These are phyloP conservation scores for Hyphopichia burtonii DNA, from an alignment of 1,139 yeast genomes.

Conservation along the genomic window DNA sequence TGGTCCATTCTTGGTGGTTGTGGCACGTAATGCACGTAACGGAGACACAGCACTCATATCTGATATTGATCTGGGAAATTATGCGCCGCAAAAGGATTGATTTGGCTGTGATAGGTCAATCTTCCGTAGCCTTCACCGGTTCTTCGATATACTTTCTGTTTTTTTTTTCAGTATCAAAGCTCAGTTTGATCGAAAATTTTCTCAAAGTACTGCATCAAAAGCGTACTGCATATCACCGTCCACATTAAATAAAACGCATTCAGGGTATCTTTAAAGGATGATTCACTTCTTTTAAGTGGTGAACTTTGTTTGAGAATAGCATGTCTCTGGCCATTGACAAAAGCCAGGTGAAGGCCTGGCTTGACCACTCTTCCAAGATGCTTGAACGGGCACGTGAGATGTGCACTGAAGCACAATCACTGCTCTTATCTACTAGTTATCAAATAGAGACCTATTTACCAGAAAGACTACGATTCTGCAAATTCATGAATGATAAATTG, in stretches of 20 bases:
- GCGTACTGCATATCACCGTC: not conserved
- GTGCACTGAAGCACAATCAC: slow-evolving; percentile 34
- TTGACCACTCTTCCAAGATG: slow-evolving; percentile 28
- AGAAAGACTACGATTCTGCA: slow-evolving; percentile 18
- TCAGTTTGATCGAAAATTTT: not conserved
- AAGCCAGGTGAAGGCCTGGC: slow-evolving; percentile 20
- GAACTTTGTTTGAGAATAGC: not conserved
- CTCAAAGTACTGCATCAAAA: not conserved
- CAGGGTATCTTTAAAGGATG: not conserved
- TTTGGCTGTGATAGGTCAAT: too few relatives aligned
- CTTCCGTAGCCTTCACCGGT: too few relatives aligned
- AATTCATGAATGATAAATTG: slow-evolving; percentile 16
- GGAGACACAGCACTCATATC: slow-evolving; percentile 8
- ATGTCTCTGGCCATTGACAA: slow-evolving; percentile 1
- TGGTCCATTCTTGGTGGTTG: slow-evolving; percentile 23
- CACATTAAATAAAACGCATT: not conserved
- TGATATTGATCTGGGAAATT: not conserved
- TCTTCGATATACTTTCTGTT: too few relatives aligned
- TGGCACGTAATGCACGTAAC: slow-evolving; percentile 19
- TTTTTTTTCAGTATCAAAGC: not conserved
- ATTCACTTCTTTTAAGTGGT: not conserved
- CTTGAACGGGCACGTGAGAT: slow-evolving; percentile 30
- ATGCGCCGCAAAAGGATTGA: too few relatives aligned
- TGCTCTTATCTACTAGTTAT: slow-evolving; percentile 23
- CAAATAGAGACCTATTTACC: slow-evolving; percentile 24